A percentile compares a stretch with the other conserved stretches of the same genome.
phyloP scores from a whole-genome alignment of 768 basidiomycete genomes.

The Boletus tomentosulus region DNA sequence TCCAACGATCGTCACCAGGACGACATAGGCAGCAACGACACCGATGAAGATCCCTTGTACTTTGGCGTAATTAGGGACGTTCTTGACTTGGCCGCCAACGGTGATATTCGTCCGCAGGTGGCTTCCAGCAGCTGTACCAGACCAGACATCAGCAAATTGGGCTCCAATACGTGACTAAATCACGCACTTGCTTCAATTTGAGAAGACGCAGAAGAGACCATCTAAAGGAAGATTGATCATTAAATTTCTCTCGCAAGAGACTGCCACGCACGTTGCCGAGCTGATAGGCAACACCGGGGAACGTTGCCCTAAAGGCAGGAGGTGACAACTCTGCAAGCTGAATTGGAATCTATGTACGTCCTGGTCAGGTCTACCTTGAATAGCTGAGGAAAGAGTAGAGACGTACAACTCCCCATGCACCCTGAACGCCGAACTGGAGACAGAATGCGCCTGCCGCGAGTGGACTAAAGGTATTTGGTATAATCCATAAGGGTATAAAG shows the following conservation, averaged over 20 bases:
- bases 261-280: constrained; percentile 53
- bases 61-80: constrained; percentile 63
- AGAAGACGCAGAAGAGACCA: constrained; percentile 68
- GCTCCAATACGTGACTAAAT: not conserved
- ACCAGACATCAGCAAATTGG: not conserved
- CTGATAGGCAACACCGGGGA: constrained; percentile 84
- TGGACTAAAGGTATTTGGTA: constrained; percentile 61
- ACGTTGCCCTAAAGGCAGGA: constrained; percentile 83
- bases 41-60: constrained; percentile 92
- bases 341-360: constrained; percentile 52
- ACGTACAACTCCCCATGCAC: constrained; percentile 84
- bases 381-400: not conserved
- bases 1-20: constrained; percentile 74
- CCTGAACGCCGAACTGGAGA: constrained; percentile 84
- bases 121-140: constrained; percentile 49
- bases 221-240: constrained; percentile 28
- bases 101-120: constrained; percentile 49
- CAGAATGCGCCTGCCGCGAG: constrained; percentile 85
- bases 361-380: not conserved
- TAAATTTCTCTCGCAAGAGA: not conserved
- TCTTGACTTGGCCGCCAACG: constrained; percentile 32
- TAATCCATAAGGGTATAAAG: constrained; percentile 80
- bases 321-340: constrained; percentile 82
- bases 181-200: constrained; percentile 39
- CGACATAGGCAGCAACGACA: constrained; percentile 68